Base-by-base conservation (phyloP, 129 eudicot genomes). In the Silybum marianum region DNA sequence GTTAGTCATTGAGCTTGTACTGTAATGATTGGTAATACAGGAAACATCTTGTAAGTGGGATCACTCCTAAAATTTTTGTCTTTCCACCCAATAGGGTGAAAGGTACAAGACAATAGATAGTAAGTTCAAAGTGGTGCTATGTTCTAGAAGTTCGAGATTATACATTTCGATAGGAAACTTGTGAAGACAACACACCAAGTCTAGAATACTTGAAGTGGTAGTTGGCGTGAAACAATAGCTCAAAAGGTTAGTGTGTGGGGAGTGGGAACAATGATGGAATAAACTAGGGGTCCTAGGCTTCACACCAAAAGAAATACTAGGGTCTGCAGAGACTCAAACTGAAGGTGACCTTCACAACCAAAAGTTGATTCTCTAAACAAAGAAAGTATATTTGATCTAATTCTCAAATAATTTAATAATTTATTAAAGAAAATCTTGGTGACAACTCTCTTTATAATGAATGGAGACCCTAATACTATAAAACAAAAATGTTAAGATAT, bases 201-300 rank as follows among this genome's bases (percentile, higher is more conserved):
- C 14, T 65, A 24, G 21, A 25, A 21, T 38, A 46, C 24, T n/a
- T 26, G 24, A 46, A 28, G 28, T 70, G 66, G 18, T 9, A 18
- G 39, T 9, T 18, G 74, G 74, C 8, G 44, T 65, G 40, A 73
- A 77, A 63, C 39, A 22, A 77, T 63, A 62, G 71, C 51, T 13
- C 28, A 34, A 38, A 63, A 44, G 69, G 38, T 79, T 48, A 46
- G 38, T 76, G 32, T 69, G 51, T 51, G 77, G 83, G 71, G 62
- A 71, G 51, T 51, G 77, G 83, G 71, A 40, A 71, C 67, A 18
- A 21, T 32, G 77, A 12, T 32, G 7, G 63, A 12, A 10, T 76
- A 36, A 80, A 48, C 58, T 30, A 72, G 62, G 83, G 39, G 58
- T 72, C 69, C 4, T 3, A 26, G 23, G 51, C 67, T 26, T 44